Evolutionary conservation across 805 yeast species (phyloP).

Genomic region (Ascoidea tarda): DNA sequence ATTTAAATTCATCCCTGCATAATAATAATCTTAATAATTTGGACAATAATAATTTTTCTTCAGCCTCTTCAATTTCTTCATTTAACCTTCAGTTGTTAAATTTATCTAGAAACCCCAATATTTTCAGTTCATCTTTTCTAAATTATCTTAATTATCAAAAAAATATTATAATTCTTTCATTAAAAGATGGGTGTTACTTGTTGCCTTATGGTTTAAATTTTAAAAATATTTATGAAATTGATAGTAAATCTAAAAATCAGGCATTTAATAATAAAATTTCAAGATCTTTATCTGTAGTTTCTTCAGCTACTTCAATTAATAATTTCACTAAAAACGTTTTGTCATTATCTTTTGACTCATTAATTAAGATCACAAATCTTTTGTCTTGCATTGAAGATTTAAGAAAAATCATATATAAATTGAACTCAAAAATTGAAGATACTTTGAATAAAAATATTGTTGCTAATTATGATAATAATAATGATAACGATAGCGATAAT

Average conservation of each 20-base stretch:
- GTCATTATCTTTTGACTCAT: slow-evolving; percentile 22
- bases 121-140: too few relatives aligned
- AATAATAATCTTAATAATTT: too few relatives aligned
- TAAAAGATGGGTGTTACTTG: neutral
- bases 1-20: neutral
- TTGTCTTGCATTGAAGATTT: slow-evolving; percentile 22
- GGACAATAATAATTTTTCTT: neutral
- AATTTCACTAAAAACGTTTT: slow-evolving; percentile 8
- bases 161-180: too few relatives aligned
- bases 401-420: slow-evolving; percentile 5
- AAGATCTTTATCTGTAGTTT: neutral
- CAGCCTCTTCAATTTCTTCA: neutral
- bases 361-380: slow-evolving; percentile 23
- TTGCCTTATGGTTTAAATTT: neutral
- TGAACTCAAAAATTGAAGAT: neutral
- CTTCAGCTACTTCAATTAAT: neutral
- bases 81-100: neutral
- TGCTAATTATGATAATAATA: neutral
- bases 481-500: neutral
- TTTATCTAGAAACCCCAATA: neutral
- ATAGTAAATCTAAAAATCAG: neutral
- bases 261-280: neutral
- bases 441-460: neutral
- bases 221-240: neutral
- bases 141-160: too few relatives aligned